A percentile compares a stretch with the other conserved stretches of the same genome.
Conservation (phyloP, 805 yeast genomes). For the Cyberlindnera amylophila region DNA sequence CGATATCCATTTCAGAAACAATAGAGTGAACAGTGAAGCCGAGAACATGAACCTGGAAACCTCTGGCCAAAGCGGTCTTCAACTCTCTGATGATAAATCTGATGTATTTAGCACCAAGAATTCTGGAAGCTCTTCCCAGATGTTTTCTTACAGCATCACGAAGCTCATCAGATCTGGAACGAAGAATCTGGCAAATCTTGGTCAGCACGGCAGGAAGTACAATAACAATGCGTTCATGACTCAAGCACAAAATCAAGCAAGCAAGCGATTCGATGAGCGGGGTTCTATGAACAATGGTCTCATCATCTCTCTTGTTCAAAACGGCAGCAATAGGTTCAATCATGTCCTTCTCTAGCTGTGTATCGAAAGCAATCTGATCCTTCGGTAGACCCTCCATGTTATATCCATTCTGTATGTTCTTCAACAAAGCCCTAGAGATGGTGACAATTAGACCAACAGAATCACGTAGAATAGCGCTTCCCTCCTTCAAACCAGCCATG, state of each 20-base stretch:
- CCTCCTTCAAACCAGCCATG: slow-evolving; percentile 44
- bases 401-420: slow-evolving; percentile 28
- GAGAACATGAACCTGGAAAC: slow-evolving; percentile 90
- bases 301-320: slow-evolving; percentile 66
- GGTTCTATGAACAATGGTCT: slow-evolving; percentile 69
- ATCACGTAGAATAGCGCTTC: slow-evolving; percentile 49
- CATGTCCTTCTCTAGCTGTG: slow-evolving; percentile 51
- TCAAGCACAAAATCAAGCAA: slow-evolving; percentile 58
- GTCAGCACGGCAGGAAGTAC: slow-evolving; percentile 82
- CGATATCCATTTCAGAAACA: slow-evolving; percentile 50
- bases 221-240: slow-evolving; percentile 48
- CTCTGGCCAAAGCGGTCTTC: slow-evolving; percentile 73
- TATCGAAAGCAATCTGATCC: slow-evolving; percentile 35
- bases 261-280: slow-evolving; percentile 81
- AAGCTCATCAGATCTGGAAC: slow-evolving; percentile 80
- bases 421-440: slow-evolving; percentile 46
- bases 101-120: slow-evolving; percentile 72
- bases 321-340: slow-evolving; percentile 59
- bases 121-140: slow-evolving; percentile 56
- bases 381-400: slow-evolving; percentile 34
- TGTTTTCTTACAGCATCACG: slow-evolving; percentile 83
- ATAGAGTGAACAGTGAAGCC: slow-evolving; percentile 82
- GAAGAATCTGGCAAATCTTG: slow-evolving; percentile 80
- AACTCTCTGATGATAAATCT: slow-evolving; percentile 75
- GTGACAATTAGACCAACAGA: slow-evolving; percentile 56